phyloP scores from a whole-genome alignment of 2,329 filamentous ascomycete genomes.

The Monilinia vaccinii-corymbosi region DNA sequence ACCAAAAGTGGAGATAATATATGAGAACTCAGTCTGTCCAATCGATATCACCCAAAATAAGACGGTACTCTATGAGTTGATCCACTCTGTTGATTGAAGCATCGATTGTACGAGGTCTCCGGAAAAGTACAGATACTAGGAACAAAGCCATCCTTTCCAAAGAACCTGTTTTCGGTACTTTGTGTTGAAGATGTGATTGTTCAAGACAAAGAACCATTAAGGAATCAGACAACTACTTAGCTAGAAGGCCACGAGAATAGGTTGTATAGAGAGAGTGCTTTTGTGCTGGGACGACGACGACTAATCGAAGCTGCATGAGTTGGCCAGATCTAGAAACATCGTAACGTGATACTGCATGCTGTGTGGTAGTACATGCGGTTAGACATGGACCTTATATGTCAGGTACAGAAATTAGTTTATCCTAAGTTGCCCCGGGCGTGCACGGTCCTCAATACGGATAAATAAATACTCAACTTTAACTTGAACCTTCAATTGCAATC shows the following conservation, averaged over 20 bases:
- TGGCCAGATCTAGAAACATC: background rate
- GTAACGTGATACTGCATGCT: background rate
- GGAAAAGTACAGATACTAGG: background rate
- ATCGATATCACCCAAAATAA: background rate
- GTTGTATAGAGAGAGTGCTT: too few species aligned
- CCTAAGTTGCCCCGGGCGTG: too few species aligned
- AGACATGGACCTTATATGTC: background rate
- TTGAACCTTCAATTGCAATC: too few species aligned
- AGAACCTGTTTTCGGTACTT: slow-evolving; percentile 1
- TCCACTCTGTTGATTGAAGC: background rate
- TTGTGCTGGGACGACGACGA: background rate
- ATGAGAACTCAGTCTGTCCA: background rate
- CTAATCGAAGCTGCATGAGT: background rate
- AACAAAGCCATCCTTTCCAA: background rate
- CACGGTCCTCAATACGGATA: too few species aligned
- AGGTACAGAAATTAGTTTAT: background rate
- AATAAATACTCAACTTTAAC: too few species aligned
- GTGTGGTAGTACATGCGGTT: background rate
- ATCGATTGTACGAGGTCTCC: background rate
- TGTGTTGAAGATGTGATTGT: too few species aligned
- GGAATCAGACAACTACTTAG: background rate
- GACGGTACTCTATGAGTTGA: background rate
- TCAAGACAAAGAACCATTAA: background rate
- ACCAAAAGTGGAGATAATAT: background rate
- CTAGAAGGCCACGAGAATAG: too few species aligned